Conservation (phyloP, 148 eudicot species). For the Rhododendron molle region DNA sequence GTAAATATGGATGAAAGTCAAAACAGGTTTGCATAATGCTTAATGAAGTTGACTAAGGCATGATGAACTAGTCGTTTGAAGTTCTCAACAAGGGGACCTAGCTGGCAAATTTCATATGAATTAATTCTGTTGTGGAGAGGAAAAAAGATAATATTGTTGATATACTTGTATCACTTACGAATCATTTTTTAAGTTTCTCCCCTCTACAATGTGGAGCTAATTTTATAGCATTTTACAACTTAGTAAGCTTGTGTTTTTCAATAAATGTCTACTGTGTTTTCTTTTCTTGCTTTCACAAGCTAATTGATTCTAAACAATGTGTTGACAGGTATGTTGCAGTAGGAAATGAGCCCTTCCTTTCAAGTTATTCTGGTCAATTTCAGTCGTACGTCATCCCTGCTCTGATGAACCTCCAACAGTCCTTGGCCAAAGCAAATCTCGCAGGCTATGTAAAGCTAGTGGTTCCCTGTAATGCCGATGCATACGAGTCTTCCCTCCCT, state of each 20-base stretch:
- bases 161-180: not conserved
- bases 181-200: not conserved
- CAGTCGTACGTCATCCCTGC: conserved; percentile 72
- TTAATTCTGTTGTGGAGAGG: not conserved
- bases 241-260: not conserved
- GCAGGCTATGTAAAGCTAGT: conserved; percentile 63
- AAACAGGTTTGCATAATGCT: not conserved
- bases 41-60: not conserved
- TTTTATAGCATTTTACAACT: not conserved
- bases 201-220: not conserved
- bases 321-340: conserved; percentile 70
- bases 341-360: conserved; percentile 84
- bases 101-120: not conserved
- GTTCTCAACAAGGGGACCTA: not conserved
- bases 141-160: not conserved
- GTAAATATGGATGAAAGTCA: not conserved
- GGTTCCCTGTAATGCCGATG: conserved; percentile 91
- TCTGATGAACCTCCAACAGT: conserved; percentile 62
- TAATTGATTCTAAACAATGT: conserved; percentile 11
- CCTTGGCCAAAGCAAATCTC: conserved; percentile 65
- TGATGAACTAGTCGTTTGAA: not conserved
- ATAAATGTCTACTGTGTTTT: not conserved
- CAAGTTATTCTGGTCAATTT: conserved; percentile 60
- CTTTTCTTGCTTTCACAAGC: not conserved
- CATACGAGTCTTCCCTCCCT: conserved; percentile 63